Conservation (phyloP, 148 eudicot genomes). For the Rhododendron ferrugineum region DNA sequence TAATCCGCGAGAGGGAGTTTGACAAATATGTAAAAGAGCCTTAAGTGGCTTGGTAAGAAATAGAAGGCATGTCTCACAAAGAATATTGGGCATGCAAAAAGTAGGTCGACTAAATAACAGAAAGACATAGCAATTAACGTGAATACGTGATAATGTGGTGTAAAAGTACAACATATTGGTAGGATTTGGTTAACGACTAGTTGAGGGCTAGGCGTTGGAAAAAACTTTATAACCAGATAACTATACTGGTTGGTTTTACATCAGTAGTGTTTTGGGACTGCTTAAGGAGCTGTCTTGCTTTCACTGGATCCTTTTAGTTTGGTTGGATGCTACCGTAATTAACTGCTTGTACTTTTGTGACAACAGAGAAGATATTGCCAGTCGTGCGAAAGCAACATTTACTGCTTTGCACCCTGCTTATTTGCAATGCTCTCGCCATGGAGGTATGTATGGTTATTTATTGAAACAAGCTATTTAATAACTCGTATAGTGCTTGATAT, state of each 20-base stretch:
- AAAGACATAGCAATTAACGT: neutral
- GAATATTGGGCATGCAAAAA: neutral
- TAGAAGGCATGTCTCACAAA: neutral
- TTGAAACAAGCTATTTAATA: neutral
- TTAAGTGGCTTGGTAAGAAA: neutral
- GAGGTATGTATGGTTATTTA: slow-evolving; percentile 46
- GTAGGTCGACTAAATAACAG: neutral
- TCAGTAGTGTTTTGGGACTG: neutral
- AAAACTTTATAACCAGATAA: neutral
- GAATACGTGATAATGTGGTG: neutral
- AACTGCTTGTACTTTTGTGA: slow-evolving; percentile 12
- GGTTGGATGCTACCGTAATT: slow-evolving; percentile 6
- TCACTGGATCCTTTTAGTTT: neutral
- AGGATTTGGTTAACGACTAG: neutral
- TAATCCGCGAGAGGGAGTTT: neutral
- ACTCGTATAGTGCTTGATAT: neutral
- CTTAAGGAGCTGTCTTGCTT: neutral
- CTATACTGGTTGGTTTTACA: neutral
- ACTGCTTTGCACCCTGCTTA: slow-evolving; percentile 85
- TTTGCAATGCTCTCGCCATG: slow-evolving; percentile 98
- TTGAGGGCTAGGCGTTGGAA: neutral
- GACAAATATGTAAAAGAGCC: neutral
- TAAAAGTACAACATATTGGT: neutral
- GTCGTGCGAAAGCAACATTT: slow-evolving; percentile 90
- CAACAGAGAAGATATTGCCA: slow-evolving; percentile 79